phyloP scores from a whole-genome alignment of 495 filamentous ascomycete genomes.

The Ascodesmis nigricans region DNA sequence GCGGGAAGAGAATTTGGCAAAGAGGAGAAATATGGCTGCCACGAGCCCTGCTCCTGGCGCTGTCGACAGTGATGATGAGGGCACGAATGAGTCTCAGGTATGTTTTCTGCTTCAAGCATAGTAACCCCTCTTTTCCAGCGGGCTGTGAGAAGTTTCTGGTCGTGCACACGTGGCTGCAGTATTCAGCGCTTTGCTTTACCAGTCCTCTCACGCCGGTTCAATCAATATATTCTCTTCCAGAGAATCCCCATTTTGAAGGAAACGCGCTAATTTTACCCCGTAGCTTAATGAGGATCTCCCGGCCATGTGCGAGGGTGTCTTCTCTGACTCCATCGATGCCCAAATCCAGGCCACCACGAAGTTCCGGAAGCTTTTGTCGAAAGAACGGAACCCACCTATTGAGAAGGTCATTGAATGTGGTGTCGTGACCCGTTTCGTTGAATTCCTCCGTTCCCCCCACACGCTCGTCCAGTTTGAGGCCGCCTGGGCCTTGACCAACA shows the following conservation, averaged over 20 bases:
- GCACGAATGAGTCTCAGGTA: conserved; percentile 92
- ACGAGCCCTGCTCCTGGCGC: conserved; percentile 55
- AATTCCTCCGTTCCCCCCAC: conserved; percentile 94
- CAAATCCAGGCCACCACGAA: conserved; percentile 99
- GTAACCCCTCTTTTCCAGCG: conserved; percentile 1
- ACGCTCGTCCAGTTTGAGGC: conserved; percentile 98
- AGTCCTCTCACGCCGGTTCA: background rate
- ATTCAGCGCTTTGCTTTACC: background rate
- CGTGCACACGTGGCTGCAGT: too few species aligned
- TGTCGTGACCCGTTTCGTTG: conserved; percentile 89
- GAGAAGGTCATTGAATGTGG: conserved; percentile 98
- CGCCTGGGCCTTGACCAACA: conserved; percentile 98
- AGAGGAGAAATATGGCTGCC: conserved; percentile 83
- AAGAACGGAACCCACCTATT: conserved; percentile 97
- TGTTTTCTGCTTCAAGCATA: conserved; percentile 23
- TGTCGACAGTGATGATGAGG: conserved; percentile 94
- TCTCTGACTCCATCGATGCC: conserved; percentile 92
- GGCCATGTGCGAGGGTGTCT: conserved; percentile 91
- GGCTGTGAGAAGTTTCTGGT: too few species aligned
- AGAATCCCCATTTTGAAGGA: too few species aligned
- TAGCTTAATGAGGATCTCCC: conserved; percentile 96
- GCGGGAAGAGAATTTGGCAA: conserved; percentile 94
- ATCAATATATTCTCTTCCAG: background rate
- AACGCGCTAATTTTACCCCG: too few species aligned
- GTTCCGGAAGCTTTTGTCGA: conserved; percentile 91